Percentiles rank a stretch among this genome's conserved stretches.
These are phyloP conservation scores for Jaapia argillacea DNA, from an alignment of 768 basidiomycete genomes.

Conservation along the genomic window DNA sequence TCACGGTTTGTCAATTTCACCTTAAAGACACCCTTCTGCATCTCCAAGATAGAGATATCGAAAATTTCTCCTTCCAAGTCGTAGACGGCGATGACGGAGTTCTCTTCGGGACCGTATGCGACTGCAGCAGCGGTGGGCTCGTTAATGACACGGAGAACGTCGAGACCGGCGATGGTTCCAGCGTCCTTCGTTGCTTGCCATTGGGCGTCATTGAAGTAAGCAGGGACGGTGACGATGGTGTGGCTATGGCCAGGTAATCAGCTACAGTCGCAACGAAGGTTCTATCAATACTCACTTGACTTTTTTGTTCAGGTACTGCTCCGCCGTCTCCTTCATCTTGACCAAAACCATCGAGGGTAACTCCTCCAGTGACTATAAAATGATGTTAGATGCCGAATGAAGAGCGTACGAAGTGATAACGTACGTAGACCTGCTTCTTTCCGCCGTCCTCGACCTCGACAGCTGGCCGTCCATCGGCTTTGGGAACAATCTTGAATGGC, in stretches of 20 bases:
- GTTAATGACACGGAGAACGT: conserved; percentile 95
- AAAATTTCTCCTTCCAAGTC: conserved; percentile 98
- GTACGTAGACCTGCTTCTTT: conserved; percentile 73
- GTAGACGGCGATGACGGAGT: conserved; percentile 95
- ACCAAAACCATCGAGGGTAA: conserved; percentile 90
- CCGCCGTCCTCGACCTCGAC: conserved; percentile 75
- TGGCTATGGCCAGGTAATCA: conserved; percentile 38
- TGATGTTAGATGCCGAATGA: background rate
- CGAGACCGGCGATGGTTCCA: conserved; percentile 88
- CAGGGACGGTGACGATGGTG: conserved; percentile 96
- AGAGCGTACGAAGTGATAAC: conserved; percentile 18
- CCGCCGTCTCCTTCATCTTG: conserved; percentile 99
- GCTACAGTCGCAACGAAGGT: background rate
- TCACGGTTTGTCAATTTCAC: conserved; percentile 89
- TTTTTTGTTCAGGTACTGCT: conserved; percentile 86
- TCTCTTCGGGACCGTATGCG: conserved; percentile 88
- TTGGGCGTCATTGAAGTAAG: conserved; percentile 99
- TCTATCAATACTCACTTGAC: conserved; percentile 64
- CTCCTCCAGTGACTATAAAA: conserved; percentile 75
- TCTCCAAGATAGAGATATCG: conserved; percentile 93
- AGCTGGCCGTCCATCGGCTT: conserved; percentile 70
- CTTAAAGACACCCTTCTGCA: conserved; percentile 90
- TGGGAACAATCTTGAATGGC: conserved; percentile 79
- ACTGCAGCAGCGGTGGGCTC: conserved; percentile 97
- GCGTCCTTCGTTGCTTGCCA: conserved; percentile 99